These are phyloP conservation scores for Rubia yunnanensis DNA, from an alignment of 257 asterid species.

Conservation along the genomic window DNA sequence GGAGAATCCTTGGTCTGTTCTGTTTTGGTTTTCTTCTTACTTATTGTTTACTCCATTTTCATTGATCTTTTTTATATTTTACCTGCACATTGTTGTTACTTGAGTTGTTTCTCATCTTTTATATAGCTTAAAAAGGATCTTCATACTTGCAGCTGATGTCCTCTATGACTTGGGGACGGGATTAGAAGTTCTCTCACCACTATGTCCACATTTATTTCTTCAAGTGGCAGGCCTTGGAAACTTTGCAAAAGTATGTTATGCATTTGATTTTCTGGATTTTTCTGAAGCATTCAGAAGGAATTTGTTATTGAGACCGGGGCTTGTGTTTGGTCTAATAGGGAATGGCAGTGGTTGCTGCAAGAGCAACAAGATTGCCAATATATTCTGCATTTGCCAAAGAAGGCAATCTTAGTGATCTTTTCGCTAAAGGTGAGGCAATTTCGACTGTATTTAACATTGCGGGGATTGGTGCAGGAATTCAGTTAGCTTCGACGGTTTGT, in stretches of 20 bases:
- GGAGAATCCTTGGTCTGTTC: slow-evolving; percentile 81
- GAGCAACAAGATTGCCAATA: slow-evolving; percentile 95
- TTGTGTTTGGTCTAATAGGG: slow-evolving; percentile 44
- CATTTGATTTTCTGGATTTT: background rate
- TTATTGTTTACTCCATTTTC: background rate
- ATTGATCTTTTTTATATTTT: background rate
- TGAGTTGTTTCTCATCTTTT: slow-evolving; percentile 3
- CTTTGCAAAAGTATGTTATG: slow-evolving; percentile 85
- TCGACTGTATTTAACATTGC: slow-evolving; percentile 84
- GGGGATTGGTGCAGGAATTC: slow-evolving; percentile 91
- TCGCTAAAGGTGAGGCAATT: slow-evolving; percentile 97
- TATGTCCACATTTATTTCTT: slow-evolving; percentile 95
- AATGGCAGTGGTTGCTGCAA: slow-evolving; percentile 99
- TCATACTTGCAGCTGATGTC: slow-evolving; percentile 74
- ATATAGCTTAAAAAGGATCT: slow-evolving; percentile 12
- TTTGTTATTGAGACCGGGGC: background rate
- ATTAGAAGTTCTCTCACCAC: slow-evolving; percentile 86
- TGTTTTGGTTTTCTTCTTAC: slow-evolving; percentile 9
- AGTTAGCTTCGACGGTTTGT: slow-evolving; percentile 85
- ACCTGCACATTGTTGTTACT: background rate
- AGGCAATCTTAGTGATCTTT: slow-evolving; percentile 97
- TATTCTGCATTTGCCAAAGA: slow-evolving; percentile 97
- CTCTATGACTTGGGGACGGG: slow-evolving; percentile 93
- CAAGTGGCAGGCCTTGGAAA: slow-evolving; percentile 98
- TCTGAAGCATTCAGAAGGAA: no score